Evolutionary conservation across 257 asterid genomes (phyloP), one percentile per base, ranked within the genome.

Genomic region (Salvia hispanica): DNA sequence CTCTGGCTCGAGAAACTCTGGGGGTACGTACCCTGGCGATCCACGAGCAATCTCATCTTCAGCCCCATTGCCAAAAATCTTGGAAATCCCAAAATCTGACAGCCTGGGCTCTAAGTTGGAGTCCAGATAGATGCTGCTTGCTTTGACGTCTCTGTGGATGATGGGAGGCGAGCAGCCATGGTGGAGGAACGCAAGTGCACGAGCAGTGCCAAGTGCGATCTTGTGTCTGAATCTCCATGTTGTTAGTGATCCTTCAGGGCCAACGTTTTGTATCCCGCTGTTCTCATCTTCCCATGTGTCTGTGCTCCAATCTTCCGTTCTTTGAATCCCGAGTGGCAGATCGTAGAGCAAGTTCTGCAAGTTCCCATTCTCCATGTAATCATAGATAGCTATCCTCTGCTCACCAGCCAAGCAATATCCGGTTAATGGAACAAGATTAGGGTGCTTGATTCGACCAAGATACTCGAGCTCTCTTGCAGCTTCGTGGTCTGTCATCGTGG

Each of bases 361-460:
- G 79, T 88, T 90, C 7, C 97, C 97, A 34, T 88, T 90, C 70
- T 88, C 97, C 95, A 90, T 88, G 79, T 86, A 90, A 6, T 90
- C 97, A 15, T 90, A 90, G 1, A 90, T 88, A 10, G 85, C 95
- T 33, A 90, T 88, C 83, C 95, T 80, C 56, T 90, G 97, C 6
- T 90, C 97, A 7, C 97, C 97, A 46, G 97, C 97, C 77, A 90
- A 75, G 81, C 97, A 90, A 42, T 82, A 90, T 34, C 97, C 97
- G 0, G 90, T 84, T 36, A 90, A 55, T 3, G 95, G 95, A 34
- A 90, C 97, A 6, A 90, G 91, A 77, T 90, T 90, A 0, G 95
- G 94, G 43, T 90, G 97, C 71, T 84, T 90, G 28, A 90, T 86
- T 42, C 92, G 76, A 37, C 97, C 97, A 8, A 90, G 92, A 78